Evolutionary conservation across 257 asterid genomes (phyloP).

Genomic region (Galeopsis tetrahit): DNA sequence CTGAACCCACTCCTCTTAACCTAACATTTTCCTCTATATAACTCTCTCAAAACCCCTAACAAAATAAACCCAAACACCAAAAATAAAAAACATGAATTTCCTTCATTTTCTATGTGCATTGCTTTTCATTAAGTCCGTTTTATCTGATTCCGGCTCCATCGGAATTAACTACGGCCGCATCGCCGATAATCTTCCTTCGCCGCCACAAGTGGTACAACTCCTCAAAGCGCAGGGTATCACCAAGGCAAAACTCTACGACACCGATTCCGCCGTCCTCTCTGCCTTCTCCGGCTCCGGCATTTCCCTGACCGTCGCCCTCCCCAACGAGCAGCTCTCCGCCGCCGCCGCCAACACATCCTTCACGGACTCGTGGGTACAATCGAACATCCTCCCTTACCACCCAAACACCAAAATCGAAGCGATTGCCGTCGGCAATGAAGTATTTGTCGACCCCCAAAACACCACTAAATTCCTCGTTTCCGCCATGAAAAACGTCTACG

Average conservation of each 20-base stretch:
- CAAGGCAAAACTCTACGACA: constrained; percentile 66
- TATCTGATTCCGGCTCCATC: constrained; percentile 50
- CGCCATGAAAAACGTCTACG: constrained; percentile 79
- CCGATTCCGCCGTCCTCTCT: constrained; percentile 69
- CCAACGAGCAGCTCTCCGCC: constrained; percentile 71
- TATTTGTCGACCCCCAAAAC: constrained; percentile 65
- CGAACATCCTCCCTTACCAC: constrained; percentile 60
- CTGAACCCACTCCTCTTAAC: constrained; percentile 32
- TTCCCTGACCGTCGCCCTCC: constrained; percentile 70
- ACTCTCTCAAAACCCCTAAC: not conserved
- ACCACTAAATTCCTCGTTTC: constrained; percentile 68
- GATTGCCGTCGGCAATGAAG: constrained; percentile 89
- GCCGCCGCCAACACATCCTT: constrained; percentile 63
- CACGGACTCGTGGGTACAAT: constrained; percentile 77
- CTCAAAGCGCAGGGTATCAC: constrained; percentile 64
- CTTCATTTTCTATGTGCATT: constrained; percentile 2
- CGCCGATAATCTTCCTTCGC: constrained; percentile 78
- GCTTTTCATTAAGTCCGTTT: constrained; percentile 17
- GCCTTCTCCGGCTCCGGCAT: constrained; percentile 76
- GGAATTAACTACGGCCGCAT: constrained; percentile 91
- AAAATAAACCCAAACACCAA: not conserved
- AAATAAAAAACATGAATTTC: constrained; percentile 18
- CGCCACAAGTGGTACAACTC: constrained; percentile 68
- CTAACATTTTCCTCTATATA: not conserved
- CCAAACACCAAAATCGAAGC: constrained; percentile 67